Evolutionary conservation across 768 basidiomycete genomes (phyloP).

Genomic region (Boletus sensibilis): DNA sequence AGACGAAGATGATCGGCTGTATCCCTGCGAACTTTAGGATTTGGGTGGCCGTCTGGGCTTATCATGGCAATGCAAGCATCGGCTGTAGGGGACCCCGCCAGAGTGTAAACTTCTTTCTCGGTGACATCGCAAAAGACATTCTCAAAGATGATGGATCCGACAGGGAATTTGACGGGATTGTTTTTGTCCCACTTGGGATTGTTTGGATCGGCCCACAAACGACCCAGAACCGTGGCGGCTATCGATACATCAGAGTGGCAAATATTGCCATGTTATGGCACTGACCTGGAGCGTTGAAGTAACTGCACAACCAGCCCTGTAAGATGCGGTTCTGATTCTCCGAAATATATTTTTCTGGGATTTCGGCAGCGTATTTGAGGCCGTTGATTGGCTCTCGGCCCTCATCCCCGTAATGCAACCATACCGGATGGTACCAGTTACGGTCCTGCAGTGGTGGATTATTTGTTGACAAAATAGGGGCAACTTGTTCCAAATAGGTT

Average conservation of each 20-base stretch:
- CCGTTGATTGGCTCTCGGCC: slow-evolving; percentile 3
- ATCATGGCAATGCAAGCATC: background rate
- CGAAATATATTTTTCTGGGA: background rate
- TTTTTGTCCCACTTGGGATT: background rate
- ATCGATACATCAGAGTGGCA: background rate
- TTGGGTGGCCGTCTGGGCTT: background rate
- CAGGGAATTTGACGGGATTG: background rate
- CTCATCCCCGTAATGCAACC: background rate
- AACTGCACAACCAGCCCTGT: background rate
- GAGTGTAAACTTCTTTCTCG: background rate
- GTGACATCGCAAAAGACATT: background rate
- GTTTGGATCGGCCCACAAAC: background rate
- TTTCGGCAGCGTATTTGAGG: background rate
- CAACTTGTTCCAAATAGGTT: background rate
- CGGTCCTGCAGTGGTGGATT: background rate
- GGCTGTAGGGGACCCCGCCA: background rate
- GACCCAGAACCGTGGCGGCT: background rate
- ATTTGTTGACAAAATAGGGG: background rate
- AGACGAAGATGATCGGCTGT: background rate
- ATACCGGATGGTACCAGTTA: background rate
- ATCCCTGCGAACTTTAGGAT: background rate
- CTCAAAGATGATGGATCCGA: background rate
- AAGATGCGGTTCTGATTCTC: background rate
- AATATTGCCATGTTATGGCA: background rate
- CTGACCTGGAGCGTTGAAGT: background rate